Evolutionary conservation across 768 basidiomycete species (phyloP), one percentile per base, ranked within the genome.

Genomic region (Mycena capillaripes): DNA sequence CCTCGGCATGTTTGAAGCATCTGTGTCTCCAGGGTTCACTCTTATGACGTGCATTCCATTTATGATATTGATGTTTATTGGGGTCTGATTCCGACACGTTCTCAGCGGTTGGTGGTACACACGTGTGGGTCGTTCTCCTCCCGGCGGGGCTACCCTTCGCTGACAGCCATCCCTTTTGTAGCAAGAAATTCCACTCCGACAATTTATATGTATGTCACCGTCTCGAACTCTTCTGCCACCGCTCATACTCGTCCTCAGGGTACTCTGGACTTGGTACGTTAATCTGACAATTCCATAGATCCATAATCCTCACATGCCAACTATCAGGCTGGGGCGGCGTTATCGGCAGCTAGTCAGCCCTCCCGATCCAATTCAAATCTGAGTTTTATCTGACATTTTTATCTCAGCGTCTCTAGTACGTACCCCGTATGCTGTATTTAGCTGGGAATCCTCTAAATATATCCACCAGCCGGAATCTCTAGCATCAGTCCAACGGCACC

Each of bases 91-190:
- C 27, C 66, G 11, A 48, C 10, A 29, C 4, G 10, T 27, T 1
- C 3, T 17, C 16, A 76, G 75, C 27, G 75, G 75, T 6, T 76
- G 72, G 72, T 76, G 75, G 75, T 73, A 71, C 40, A 76, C 75
- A 3, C 72, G 75, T 0, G 73, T 74, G 0, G 7, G 72, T 70
- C n/a, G n/a, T n/a, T n/a, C 29, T 29, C 23, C 40, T 57, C 36
- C 48, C n/a, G n/a, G n/a, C 9, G 5, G 10, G n/a, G 8, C 1
- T 23, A 5, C 0, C 21, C 7, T 34, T 34, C 60, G 2, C n/a
- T 27, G 9, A 12, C n/a, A 17, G 55, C 32, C 3, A 38, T 27
- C 0, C 2, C 23, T 9, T 10, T 4, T 3, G 17, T 38, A 74
- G 73, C 68, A 66, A 5, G 75, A 76, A 70, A 48, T 73, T 29